A percentile compares a stretch with the other conserved stretches of the same genome.
Evolutionary conservation across 2,329 filamentous ascomycete species (phyloP).

Genomic region (Cephalotrichum gorgonifer): DNA sequence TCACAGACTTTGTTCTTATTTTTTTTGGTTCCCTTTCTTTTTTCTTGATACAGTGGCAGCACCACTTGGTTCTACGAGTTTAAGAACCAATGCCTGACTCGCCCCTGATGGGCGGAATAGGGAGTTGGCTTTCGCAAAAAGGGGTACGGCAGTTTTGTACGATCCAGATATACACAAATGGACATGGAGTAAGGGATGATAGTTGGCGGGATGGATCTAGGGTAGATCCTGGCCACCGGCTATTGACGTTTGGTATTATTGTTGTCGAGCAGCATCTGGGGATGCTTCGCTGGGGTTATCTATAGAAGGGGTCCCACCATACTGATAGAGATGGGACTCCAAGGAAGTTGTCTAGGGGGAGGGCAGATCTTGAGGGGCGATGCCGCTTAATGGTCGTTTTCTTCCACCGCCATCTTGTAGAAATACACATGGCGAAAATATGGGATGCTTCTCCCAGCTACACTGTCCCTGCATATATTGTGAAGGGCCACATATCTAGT

Average conservation of each 20-base stretch:
- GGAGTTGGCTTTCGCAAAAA: background rate
- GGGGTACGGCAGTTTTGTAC: background rate
- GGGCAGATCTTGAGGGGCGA: background rate
- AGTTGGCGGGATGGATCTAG: background rate
- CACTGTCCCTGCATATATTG: background rate
- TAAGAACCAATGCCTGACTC: background rate
- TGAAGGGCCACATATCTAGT: background rate
- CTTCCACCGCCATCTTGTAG: background rate
- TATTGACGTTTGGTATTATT: background rate
- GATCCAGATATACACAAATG: conserved; percentile 1
- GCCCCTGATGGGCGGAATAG: background rate
- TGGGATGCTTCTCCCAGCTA: background rate
- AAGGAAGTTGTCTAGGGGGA: background rate
- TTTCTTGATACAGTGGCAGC: background rate
- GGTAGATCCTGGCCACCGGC: background rate
- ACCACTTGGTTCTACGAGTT: background rate
- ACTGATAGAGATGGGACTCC: background rate
- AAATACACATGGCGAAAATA: background rate
- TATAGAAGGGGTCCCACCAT: background rate
- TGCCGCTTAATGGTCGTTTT: too few relatives aligned
- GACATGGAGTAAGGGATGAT: background rate
- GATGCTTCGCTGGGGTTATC: background rate
- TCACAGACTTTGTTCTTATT: background rate
- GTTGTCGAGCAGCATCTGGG: background rate
- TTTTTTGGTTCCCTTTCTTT: background rate